phyloP scores from a whole-genome alignment of 1,284 basidiomycete genomes.

The Apiotrichum sp. region DNA sequence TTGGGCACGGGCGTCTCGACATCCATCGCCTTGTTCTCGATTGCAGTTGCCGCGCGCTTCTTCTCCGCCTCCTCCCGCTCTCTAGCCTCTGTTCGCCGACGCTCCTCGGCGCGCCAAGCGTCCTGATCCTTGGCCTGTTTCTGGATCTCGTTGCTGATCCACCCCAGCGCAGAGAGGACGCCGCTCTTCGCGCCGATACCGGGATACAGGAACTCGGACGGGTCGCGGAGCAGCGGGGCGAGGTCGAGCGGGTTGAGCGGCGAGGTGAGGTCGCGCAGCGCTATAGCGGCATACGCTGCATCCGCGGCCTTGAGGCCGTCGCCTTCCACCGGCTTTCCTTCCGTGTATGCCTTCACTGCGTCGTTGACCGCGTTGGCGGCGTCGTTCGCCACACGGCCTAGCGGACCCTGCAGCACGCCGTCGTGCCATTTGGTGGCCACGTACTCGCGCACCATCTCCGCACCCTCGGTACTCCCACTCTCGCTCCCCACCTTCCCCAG shows the following conservation, averaged over 20 bases:
- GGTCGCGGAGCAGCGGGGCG: slow-evolving; percentile 27
- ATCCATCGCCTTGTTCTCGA: not conserved
- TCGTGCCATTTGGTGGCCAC: slow-evolving; percentile 24
- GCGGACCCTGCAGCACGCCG: slow-evolving; percentile 19
- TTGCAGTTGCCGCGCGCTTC: not conserved
- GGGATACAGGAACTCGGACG: slow-evolving; percentile 31
- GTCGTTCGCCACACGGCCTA: slow-evolving; percentile 3
- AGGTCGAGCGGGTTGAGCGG: slow-evolving; percentile 34
- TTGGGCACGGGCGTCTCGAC: not conserved
- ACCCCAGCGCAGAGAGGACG: slow-evolving; percentile 25
- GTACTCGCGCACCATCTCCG: slow-evolving; percentile 23
- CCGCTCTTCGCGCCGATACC: slow-evolving; percentile 33
- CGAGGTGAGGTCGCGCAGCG: slow-evolving; percentile 24
- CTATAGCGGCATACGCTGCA: slow-evolving; percentile 22
- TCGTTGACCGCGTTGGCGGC: not conserved
- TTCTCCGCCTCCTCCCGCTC: too few relatives aligned
- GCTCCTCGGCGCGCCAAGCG: not conserved
- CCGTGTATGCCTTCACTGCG: too few relatives aligned
- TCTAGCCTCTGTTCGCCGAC: too few relatives aligned
- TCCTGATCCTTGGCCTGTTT: slow-evolving; percentile 2
- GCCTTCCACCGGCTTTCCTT: too few relatives aligned
- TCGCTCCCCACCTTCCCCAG: slow-evolving; percentile 10
- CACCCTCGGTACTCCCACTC: not conserved
- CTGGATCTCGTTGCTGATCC: slow-evolving; percentile 27
- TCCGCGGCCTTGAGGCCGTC: not conserved